Evolutionary conservation across 208 protist genomes (phyloP).

Genomic region (Tritrichomonas musculus): DNA sequence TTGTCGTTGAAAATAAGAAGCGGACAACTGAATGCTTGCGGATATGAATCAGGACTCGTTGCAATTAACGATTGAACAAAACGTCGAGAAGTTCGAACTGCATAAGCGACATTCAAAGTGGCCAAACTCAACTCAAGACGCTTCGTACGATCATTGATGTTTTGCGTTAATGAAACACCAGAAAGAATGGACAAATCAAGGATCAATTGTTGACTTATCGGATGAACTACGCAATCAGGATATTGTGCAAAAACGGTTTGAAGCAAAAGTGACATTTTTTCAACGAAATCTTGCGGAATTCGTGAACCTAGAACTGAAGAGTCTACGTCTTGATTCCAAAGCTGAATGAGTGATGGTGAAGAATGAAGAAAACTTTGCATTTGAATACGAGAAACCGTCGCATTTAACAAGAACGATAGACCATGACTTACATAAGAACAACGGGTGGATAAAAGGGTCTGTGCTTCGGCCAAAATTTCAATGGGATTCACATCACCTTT

Average conservation of each 20-base stretch:
- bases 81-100: background rate
- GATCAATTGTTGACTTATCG: background rate
- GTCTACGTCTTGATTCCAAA: background rate
- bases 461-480: background rate
- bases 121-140: background rate
- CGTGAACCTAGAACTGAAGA: too few species aligned
- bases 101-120: background rate
- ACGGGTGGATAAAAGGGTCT: background rate
- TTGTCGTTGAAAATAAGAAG: background rate
- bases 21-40: background rate
- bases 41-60: background rate
- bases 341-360: background rate
- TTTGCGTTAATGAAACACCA: background rate
- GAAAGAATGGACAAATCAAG: background rate
- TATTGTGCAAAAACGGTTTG: background rate
- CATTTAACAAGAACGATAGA: background rate
- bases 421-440: background rate
- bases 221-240: constrained; percentile 9
- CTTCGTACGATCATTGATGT: too few species aligned
- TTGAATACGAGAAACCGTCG: background rate
- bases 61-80: background rate
- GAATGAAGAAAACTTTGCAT: background rate
- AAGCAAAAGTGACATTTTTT: background rate
- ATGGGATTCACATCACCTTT: background rate
- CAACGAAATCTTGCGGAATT: background rate